Base-by-base conservation (phyloP, 2,329 filamentous ascomycete species). In the Aaosphaeria pasadenensis region DNA sequence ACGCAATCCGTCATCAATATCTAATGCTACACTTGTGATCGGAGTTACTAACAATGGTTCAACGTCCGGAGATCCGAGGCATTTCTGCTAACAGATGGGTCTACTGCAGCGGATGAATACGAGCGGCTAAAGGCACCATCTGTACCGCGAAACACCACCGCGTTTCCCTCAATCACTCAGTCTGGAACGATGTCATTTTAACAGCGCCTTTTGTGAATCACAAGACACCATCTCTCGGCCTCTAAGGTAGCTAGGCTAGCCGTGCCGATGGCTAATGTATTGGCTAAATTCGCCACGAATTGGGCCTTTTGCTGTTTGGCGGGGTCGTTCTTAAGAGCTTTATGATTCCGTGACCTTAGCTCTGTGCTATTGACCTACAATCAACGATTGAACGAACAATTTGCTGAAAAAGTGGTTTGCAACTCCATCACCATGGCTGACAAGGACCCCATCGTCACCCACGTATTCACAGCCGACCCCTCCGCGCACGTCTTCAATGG, bases 401-500 rank as follows among this genome's bases (percentile, higher is more conserved):
- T 24, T 24, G 17, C 17, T 24, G n/a, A 24, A 24, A 24, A 2
- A 24, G 17, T 24, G 17, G 17, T 24, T 24, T 24, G 3, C 2
- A 24, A 24, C 17, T 24, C 17, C 3, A n/a, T 36, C 43, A 57
- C 33, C 40, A 70, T 69, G 66, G 58, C 67, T 43, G 67, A 73
- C 60, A 68, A 72, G 73, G 59, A 74, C 38, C 86, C 87, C 41
- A 78, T 91, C 52, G 85, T 91, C 61, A 84, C 78, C n/a, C 80
- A 87, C 70, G 74, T 89, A 63, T 91, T 86, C 77, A 91, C 87
- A 9, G 88, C 88, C 17, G 88, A 91, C 70, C 88, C 88, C 11
- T 90, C 87, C 5, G 88, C 88, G 9, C 87, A 91, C 70, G 87
- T 88, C 64, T 91, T 91, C 74, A 83, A 89, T 53, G 80, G 79